Base-by-base conservation (phyloP, 2,329 filamentous ascomycete species). In the Trichoderma aggressivum region DNA sequence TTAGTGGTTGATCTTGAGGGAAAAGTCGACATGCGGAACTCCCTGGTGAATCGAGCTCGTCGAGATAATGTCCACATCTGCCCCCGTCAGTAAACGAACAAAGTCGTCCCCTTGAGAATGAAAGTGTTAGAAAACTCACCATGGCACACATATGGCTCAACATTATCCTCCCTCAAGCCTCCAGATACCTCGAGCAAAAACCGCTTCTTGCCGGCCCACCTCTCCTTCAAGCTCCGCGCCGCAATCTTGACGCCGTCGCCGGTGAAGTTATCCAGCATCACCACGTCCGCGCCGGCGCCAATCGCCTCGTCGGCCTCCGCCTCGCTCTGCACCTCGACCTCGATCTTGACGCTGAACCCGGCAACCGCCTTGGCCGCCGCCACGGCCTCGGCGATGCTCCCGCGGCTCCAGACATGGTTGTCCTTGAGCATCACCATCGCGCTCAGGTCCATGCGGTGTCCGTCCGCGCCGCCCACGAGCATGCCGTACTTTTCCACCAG, bases 361-460 rank as follows among this genome's bases (percentile, higher is more conserved):
- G 90, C 95, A 0, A 91, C 93, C 12, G 90, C 86, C 80, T 93
- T 93, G 28, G 96, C 96, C 2, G 95, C 93, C 53, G 85, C 85
- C 28, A 99, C 94, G 7, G 96, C 96, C 26, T 92, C 89, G 1
- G 92, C 90, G 80, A 99, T 98, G 79, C 92, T 93, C 30, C 91
- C 91, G 68, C 92, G 91, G 73, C 93, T 94, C 92, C 95, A 98
- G 71, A 99, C 91, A 82, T 99, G 96, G 82, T 99, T 99, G 82
- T 99, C 96, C 85, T 99, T 99, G 74, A 99, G 87, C 96, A 99
- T 99, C 70, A 94, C 94, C 96, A 99, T 98, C 74, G 91, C 89
- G 80, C 90, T 92, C 70, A 99, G 85, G 80, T 99, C 96, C 82
- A 97, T 93, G 36, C 96, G 87, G 81, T 99, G 96, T 3, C 91